These are phyloP conservation scores for Quercus phellos DNA, from an alignment of 331 rosid species.

Conservation along the genomic window DNA sequence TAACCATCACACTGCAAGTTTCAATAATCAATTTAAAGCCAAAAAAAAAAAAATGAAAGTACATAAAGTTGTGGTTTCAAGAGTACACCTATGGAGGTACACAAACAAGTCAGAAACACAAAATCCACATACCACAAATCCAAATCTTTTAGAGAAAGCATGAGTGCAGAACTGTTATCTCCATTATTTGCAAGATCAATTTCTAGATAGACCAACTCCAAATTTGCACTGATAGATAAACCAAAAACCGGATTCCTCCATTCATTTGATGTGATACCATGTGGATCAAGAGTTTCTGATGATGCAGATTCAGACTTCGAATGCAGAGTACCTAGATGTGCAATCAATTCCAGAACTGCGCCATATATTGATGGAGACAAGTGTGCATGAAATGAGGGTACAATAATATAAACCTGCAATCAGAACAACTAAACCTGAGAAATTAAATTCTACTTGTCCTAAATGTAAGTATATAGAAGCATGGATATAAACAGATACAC, in stretches of 20 bases:
- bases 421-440: conserved; percentile 9
- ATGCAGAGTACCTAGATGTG: conserved; percentile 25
- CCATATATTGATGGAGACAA: conserved; percentile 65
- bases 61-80: background rate
- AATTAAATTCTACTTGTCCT: background rate
- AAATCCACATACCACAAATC: conserved; percentile 41
- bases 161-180: conserved; percentile 43
- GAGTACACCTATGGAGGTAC: background rate
- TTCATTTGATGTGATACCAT: conserved; percentile 18
- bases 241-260: conserved; percentile 34
- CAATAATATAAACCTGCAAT: conserved; percentile 53
- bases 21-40: background rate
- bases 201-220: conserved; percentile 45
- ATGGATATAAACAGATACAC: background rate
- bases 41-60: too few species aligned
- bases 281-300: conserved; percentile 23
- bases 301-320: conserved; percentile 29
- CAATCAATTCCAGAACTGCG: conserved; percentile 46
- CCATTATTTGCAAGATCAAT: conserved; percentile 61
- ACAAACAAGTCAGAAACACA: background rate
- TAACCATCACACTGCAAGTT: background rate
- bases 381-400: conserved; percentile 48
- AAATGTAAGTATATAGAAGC: background rate
- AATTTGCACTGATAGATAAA: conserved; percentile 36
- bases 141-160: conserved; percentile 43